These are phyloP conservation scores for Exserohilum rostratum DNA, from an alignment of 2,329 filamentous ascomycete genomes.

Conservation along the genomic window DNA sequence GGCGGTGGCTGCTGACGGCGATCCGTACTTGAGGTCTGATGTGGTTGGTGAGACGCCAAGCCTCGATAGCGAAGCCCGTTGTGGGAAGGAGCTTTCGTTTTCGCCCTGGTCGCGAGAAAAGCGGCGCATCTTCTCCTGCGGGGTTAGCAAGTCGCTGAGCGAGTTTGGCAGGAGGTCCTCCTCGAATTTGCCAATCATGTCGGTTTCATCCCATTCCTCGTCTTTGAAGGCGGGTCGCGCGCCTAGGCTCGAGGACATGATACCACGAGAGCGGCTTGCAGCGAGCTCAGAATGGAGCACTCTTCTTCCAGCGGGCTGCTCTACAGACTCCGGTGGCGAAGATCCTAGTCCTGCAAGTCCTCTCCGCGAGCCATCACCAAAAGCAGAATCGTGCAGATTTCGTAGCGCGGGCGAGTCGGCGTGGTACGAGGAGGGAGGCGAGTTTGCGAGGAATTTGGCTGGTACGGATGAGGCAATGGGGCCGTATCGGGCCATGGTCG, in stretches of 20 bases:
- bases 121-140: slow-evolving; percentile 65
- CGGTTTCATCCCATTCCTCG: slow-evolving; percentile 59
- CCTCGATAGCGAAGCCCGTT: slow-evolving; percentile 54
- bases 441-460: slow-evolving; percentile 87
- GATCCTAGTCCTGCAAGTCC: slow-evolving; percentile 49
- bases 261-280: slow-evolving; percentile 59
- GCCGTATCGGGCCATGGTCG: slow-evolving; percentile 85
- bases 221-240: slow-evolving; percentile 51
- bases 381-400: slow-evolving; percentile 69
- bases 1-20: slow-evolving; percentile 57
- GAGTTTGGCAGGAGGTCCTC: slow-evolving; percentile 84
- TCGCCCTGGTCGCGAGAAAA: slow-evolving; percentile 65
- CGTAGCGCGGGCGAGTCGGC: slow-evolving; percentile 66
- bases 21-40: slow-evolving; percentile 54
- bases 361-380: slow-evolving; percentile 70
- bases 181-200: slow-evolving; percentile 74
- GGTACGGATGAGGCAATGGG: slow-evolving; percentile 93
- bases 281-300: slow-evolving; percentile 68
- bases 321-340: slow-evolving; percentile 67
- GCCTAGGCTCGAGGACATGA: slow-evolving; percentile 67
- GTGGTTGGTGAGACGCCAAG: slow-evolving; percentile 56
- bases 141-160: slow-evolving; percentile 67
- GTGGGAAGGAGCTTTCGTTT: slow-evolving; percentile 41
- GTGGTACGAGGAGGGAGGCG: slow-evolving; percentile 70
- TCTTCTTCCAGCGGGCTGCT: slow-evolving; percentile 66